Conservation (phyloP, 116 monocot genomes). For the Trichopus zeylanicus region DNA sequence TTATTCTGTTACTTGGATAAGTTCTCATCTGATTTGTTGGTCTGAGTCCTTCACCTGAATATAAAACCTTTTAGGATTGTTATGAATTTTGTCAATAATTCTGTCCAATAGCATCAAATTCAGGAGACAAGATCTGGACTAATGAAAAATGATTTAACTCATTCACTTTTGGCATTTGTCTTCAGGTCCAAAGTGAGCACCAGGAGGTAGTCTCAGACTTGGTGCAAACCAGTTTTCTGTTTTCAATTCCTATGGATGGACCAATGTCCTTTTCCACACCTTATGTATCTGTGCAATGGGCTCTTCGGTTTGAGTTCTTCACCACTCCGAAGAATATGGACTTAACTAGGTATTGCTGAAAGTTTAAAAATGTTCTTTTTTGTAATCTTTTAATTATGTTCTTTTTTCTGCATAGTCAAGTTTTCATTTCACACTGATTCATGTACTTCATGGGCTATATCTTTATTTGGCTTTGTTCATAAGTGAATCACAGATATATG, state of each 20-base stretch:
- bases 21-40: too few species aligned
- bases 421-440: too few species aligned
- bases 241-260: conserved; percentile 89
- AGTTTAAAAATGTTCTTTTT: not conserved
- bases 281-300: conserved; percentile 81
- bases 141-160: not conserved
- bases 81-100: too few species aligned
- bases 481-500: too few species aligned
- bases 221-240: conserved; percentile 83
- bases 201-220: conserved; percentile 90
- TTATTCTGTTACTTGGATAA: too few species aligned
- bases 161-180: not conserved
- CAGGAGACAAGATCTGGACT: not conserved
- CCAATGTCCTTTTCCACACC: conserved; percentile 90
- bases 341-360: conserved; percentile 38
- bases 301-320: conserved; percentile 90
- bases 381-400: not conserved
- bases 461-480: too few species aligned
- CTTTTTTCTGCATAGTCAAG: not conserved
- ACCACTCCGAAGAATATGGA: conserved; percentile 70
- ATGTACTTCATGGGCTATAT: too few species aligned
- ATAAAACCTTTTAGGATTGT: too few species aligned
- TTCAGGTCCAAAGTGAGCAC: conserved; percentile 86
- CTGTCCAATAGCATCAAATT: not conserved
- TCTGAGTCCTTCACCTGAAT: too few species aligned